Evolutionary conservation across 306 rosid genomes (phyloP).

Genomic region (Cicer bijugum): DNA sequence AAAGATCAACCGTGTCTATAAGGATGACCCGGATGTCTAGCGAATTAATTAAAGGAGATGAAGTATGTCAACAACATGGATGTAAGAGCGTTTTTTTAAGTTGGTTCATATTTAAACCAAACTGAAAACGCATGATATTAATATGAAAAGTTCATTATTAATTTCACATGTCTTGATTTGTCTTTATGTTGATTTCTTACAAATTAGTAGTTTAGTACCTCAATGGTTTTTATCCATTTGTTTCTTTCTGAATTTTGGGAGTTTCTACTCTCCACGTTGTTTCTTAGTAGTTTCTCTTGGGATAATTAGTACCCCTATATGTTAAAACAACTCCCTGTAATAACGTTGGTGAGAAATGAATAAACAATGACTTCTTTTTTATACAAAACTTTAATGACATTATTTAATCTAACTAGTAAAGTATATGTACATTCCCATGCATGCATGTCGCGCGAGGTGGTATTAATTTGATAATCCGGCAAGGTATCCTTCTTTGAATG

Average conservation of each 20-base stretch:
- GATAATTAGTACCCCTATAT: neutral
- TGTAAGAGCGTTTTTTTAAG: neutral
- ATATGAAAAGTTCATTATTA: too few species aligned
- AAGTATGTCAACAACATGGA: neutral
- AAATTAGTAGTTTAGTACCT: too few species aligned
- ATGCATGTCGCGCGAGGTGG: too few species aligned
- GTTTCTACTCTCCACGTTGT: neutral
- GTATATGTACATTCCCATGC: too few species aligned
- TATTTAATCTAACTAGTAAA: too few species aligned
- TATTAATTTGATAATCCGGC: too few species aligned
- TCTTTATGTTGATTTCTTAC: neutral
- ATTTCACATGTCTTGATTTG: neutral
- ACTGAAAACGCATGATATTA: neutral
- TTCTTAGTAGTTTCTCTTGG: slow-evolving; percentile 1
- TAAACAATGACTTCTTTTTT: neutral
- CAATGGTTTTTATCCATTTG: neutral
- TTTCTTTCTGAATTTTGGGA: neutral
- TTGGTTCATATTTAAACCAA: neutral
- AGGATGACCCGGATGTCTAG: too few species aligned
- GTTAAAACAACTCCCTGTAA: neutral
- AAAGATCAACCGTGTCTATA: too few species aligned
- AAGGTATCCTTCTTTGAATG: too few species aligned
- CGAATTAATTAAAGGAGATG: neutral
- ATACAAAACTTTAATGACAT: too few species aligned
- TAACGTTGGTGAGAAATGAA: neutral